Evolutionary conservation across 768 basidiomycete genomes (phyloP), one percentile per base, ranked within the genome.

Genomic region (Rhodotorula diobovata): DNA sequence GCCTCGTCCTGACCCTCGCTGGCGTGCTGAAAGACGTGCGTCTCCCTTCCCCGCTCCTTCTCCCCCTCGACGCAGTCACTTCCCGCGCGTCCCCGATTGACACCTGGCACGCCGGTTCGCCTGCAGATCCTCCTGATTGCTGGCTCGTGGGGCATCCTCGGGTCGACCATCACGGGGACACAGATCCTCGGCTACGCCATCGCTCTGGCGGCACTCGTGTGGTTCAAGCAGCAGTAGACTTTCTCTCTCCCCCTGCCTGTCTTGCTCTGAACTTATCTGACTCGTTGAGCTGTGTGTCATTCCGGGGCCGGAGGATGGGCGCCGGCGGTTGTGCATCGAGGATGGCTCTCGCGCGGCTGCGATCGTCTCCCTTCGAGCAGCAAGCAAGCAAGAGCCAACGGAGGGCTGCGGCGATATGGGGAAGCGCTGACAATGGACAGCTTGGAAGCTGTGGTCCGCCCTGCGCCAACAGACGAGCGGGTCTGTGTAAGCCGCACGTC

Each of bases 81-180:
- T 74, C 68, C 57, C 34, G 71, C 53, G 23, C 45, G 30, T 61
- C 23, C 30, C 32, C 10, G 18, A 51, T 11, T 4, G 16, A 7
- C 18, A 30, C 8, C 53, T 54, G 53, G 34, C 53, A 28, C 30
- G 50, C 32, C 30, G 5, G 10, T 34, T 15, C 18, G 9, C 30
- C 2, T 88, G 90, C 93, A 97, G 79, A 96, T 96, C 71, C 85
- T 97, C 25, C 86, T 97, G 68, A 92, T 98, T 80, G 85, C 87
- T 10, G 92, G 91, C 54, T 91, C 91, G 2, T 93, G 95, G 46
- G 80, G 90, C 60, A 82, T 94, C 63, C 94, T 93, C 77, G 87
- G 89, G 39, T 84, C 85, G 23, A 79, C 80, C 21, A 87, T 98
- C 76, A 89, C 90, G n/a, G 86, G 88, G 12, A 78, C 93, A 16